Evolutionary conservation across 306 rosid species (phyloP).

Genomic region (Luffa acutangula): DNA sequence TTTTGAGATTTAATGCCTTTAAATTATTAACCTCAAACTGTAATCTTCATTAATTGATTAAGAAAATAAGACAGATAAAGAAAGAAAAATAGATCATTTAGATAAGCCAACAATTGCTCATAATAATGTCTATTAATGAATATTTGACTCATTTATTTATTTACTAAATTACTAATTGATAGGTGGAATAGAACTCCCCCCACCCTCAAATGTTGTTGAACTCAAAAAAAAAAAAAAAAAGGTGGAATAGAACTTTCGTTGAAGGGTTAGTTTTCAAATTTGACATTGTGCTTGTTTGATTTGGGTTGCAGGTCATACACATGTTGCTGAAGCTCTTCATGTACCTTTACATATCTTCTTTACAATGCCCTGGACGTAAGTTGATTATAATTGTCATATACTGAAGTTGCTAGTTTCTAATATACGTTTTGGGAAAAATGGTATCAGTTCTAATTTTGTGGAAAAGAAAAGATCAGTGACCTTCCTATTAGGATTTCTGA

Average conservation of each 20-base stretch:
- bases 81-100: neutral
- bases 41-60: neutral
- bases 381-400: slow-evolving; percentile 13
- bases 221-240: no score
- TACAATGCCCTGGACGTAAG: slow-evolving; percentile 99
- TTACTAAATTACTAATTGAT: neutral
- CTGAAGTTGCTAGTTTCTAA: neutral
- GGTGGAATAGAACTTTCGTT: neutral
- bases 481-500: neutral
- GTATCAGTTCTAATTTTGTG: neutral
- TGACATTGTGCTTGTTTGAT: slow-evolving; percentile 12
- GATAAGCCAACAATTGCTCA: neutral
- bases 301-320: slow-evolving; percentile 69
- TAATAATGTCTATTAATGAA: neutral
- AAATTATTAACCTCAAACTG: neutral
- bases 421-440: neutral
- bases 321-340: slow-evolving; percentile 91
- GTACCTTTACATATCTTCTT: slow-evolving; percentile 97
- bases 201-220: no score
- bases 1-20: neutral
- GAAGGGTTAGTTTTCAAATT: slow-evolving; percentile 2
- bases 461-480: neutral
- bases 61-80: neutral
- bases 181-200: neutral
- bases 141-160: neutral